Evolutionary conservation across 169 alveolate species (phyloP).

Genomic region (Fabrea salina): DNA sequence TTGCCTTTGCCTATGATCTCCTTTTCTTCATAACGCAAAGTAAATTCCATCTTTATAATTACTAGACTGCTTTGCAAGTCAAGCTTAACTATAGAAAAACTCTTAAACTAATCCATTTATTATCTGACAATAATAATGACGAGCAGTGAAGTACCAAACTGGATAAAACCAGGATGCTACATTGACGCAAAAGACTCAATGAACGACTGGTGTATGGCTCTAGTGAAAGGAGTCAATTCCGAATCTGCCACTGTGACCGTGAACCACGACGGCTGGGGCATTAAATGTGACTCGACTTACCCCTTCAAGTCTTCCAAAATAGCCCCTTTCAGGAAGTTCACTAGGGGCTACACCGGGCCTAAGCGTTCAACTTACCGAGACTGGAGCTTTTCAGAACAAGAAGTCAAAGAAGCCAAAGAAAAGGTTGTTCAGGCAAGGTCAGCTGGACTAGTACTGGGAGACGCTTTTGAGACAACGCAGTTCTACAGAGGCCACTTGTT

Average conservation of each 20-base stretch:
- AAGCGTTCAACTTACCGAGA: slow-evolving; percentile 46
- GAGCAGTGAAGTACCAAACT: slow-evolving; percentile 3
- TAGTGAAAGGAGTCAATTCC: slow-evolving; percentile 26
- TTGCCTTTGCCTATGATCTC: slow-evolving; percentile 31
- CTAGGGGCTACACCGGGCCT: slow-evolving; percentile 57
- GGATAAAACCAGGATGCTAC: slow-evolving; percentile 29
- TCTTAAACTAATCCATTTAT: no score
- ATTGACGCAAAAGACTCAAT: slow-evolving; percentile 55
- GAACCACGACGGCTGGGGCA: slow-evolving; percentile 53
- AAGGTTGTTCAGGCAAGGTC: background rate
- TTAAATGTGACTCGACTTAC: slow-evolving; percentile 36
- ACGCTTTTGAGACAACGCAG: slow-evolving; percentile 38
- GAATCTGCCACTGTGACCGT: slow-evolving; percentile 12
- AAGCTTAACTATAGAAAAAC: no score
- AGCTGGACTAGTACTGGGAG: background rate
- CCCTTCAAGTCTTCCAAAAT: slow-evolving; percentile 28
- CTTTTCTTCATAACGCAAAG: slow-evolving; percentile 11
- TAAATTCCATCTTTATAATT: background rate
- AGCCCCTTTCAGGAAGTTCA: slow-evolving; percentile 46
- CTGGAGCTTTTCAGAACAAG: slow-evolving; percentile 18
- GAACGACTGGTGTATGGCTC: slow-evolving; percentile 57
- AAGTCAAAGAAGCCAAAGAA: background rate
- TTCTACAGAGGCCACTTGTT: slow-evolving; percentile 50
- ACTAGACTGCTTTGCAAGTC: no score
- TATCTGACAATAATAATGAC: no score